Base-by-base conservation (phyloP, 164 flowering plant genomes). In the Aristolochia fimbriata region DNA sequence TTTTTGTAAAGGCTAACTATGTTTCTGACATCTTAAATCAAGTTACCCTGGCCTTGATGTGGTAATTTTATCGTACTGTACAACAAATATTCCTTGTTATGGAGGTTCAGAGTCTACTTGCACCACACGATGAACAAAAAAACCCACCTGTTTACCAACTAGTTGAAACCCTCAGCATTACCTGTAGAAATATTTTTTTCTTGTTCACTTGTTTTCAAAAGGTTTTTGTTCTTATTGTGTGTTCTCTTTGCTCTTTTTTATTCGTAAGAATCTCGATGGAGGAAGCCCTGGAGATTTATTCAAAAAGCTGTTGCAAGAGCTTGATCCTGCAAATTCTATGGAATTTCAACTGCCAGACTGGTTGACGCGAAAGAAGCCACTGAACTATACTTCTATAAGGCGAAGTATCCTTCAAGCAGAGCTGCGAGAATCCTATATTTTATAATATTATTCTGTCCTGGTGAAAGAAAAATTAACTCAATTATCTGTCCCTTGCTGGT, bases 301-400 rank as follows among this genome's bases (percentile, higher is more conserved):
- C 58, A 25, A 53, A 33, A 53, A 46, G 43, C 24, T 62, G 65
- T 12, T 45, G n/a, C 41, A 41, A 21, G 50, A 43, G 50, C 65
- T 55, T n/a, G 65, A 43, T 48, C 58, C 25, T 43, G 59, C 30
- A 23, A 21, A 31, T 54, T 59, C 65, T 0, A 58, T 54, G 16
- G 65, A 62, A n/a, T 62, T 62, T 62, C 30, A 62, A 54, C 65
- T 62, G 21, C 65, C 65, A 6, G 19, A 43, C 27, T 52, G 58
- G 58, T 46, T 62, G 58, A 62, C 43, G 65, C 43, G 55, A 45
- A 49, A 30, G 59, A 62, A 53, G 30, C 48, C 58, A 16, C 7
- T 62, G 37, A 49, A 41, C 15, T 62, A 62, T 47, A 52, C 51
- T 12, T 53, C 55, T 55, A 53, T 62, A 53, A 41, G 27, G 51